Evolutionary conservation across 2,329 filamentous ascomycete genomes (phyloP).

Genomic region (Aspergillus neoniger): DNA sequence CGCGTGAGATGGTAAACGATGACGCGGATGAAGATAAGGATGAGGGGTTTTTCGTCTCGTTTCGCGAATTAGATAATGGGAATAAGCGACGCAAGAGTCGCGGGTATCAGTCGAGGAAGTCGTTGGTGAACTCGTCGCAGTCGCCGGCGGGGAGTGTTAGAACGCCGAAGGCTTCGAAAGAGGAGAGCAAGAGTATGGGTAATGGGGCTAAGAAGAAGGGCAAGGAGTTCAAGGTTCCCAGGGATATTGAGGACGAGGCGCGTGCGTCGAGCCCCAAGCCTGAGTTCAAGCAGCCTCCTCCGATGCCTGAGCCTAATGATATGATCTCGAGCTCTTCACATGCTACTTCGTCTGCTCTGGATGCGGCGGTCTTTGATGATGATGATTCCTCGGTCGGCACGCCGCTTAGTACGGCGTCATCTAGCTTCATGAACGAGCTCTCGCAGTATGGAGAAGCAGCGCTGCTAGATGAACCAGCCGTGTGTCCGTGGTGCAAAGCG

Average conservation of each 20-base stretch:
- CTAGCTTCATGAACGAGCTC: slow-evolving; percentile 22
- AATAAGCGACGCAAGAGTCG: slow-evolving; percentile 16
- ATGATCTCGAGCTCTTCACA: slow-evolving; percentile 32
- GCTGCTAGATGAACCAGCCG: slow-evolving; percentile 24
- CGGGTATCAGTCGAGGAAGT: slow-evolving; percentile 24
- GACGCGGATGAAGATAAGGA: slow-evolving; percentile 6
- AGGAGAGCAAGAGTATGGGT: slow-evolving; percentile 10
- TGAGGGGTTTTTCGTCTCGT: slow-evolving; percentile 7
- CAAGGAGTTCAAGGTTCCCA: slow-evolving; percentile 27
- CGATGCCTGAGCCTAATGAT: slow-evolving; percentile 20
- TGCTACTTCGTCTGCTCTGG: slow-evolving; percentile 25
- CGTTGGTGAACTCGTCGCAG: slow-evolving; percentile 10
- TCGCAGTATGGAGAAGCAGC: slow-evolving; percentile 12
- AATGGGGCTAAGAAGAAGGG: slow-evolving; percentile 8
- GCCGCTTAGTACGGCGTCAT: slow-evolving; percentile 32
- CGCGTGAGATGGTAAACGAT: slow-evolving; percentile 10
- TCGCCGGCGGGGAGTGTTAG: slow-evolving; percentile 15
- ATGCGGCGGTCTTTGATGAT: slow-evolving; percentile 26
- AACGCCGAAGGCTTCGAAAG: slow-evolving; percentile 10
- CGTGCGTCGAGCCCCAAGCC: slow-evolving; percentile 9
- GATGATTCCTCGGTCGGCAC: slow-evolving; percentile 35
- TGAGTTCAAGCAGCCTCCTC: slow-evolving; percentile 31
- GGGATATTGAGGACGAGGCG: slow-evolving; percentile 23
- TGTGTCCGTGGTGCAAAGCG: slow-evolving; percentile 69
- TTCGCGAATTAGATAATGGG: slow-evolving; percentile 13